These are phyloP conservation scores for Tremellales sp. DNA, from an alignment of 1,284 basidiomycete species.

Conservation along the genomic window DNA sequence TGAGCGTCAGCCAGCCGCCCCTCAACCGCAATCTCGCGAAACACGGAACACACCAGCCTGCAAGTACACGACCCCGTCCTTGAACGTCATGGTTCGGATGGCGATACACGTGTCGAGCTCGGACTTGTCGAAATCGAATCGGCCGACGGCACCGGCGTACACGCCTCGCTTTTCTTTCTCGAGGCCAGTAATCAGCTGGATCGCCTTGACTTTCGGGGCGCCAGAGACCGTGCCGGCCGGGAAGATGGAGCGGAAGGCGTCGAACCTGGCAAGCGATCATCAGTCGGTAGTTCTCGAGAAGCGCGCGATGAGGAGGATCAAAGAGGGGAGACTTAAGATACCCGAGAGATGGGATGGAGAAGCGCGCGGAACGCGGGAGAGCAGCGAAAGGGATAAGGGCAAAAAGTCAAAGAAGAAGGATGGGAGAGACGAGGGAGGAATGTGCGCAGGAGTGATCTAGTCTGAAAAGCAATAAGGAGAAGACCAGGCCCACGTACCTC, in stretches of 20 bases:
- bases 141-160: slow-evolving; percentile 95
- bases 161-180: slow-evolving; percentile 90
- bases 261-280: slow-evolving; percentile 62
- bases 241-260: slow-evolving; percentile 98
- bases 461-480: no score
- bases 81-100: slow-evolving; percentile 97
- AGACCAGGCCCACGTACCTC: slow-evolving; percentile 58
- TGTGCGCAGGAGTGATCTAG: no score
- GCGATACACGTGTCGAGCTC: slow-evolving; percentile 99
- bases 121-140: slow-evolving; percentile 91
- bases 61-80: slow-evolving; percentile 84
- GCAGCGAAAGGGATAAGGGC: no score
- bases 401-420: no score
- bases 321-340: no score
- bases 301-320: no score
- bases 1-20: not conserved
- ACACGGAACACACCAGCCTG: slow-evolving; percentile 59
- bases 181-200: slow-evolving; percentile 83
- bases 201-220: slow-evolving; percentile 97
- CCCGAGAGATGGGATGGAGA: no score
- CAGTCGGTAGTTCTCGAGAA: no score
- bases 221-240: slow-evolving; percentile 99
- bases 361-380: no score
- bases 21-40: not conserved
- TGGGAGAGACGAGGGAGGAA: no score